Conservation (phyloP, 805 yeast species). For the Nakazawaea populi region DNA sequence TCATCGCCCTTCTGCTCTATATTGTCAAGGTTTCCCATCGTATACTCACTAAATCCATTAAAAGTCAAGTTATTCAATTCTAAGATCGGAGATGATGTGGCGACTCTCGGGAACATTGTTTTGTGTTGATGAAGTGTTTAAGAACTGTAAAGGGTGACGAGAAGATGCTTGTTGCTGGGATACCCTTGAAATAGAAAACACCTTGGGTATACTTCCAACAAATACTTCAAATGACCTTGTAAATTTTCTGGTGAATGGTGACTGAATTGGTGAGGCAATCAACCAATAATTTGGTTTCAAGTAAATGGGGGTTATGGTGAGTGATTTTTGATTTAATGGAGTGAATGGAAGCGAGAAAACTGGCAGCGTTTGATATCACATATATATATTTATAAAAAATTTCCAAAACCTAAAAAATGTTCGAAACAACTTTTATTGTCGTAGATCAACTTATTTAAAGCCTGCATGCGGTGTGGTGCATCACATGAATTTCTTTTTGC, state of each 20-base stretch:
- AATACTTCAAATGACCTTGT: too few relatives aligned
- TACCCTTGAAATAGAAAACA: neutral
- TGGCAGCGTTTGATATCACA: constrained; percentile 4
- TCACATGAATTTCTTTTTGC: constrained; percentile 7
- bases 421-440: neutral
- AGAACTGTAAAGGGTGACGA: too few relatives aligned
- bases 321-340: neutral
- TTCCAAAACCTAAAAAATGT: neutral
- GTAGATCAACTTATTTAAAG: constrained; percentile 8
- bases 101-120: constrained; percentile 5
- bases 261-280: too few relatives aligned
- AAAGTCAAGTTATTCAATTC: constrained; percentile 4
- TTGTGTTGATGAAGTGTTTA: neutral
- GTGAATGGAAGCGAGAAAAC: neutral
- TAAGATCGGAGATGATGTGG: constrained; percentile 6
- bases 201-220: neutral
- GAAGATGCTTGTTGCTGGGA: too few relatives aligned
- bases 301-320: neutral
- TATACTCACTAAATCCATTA: neutral
- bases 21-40: neutral
- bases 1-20: neutral
- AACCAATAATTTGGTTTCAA: too few relatives aligned
- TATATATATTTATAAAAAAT: constrained; percentile 2
- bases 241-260: too few relatives aligned
- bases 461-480: constrained; percentile 6